Evolutionary conservation across 176 grass and related monocot species (phyloP), one percentile per base, ranked within the genome.

Genomic region (Canna indica): DNA sequence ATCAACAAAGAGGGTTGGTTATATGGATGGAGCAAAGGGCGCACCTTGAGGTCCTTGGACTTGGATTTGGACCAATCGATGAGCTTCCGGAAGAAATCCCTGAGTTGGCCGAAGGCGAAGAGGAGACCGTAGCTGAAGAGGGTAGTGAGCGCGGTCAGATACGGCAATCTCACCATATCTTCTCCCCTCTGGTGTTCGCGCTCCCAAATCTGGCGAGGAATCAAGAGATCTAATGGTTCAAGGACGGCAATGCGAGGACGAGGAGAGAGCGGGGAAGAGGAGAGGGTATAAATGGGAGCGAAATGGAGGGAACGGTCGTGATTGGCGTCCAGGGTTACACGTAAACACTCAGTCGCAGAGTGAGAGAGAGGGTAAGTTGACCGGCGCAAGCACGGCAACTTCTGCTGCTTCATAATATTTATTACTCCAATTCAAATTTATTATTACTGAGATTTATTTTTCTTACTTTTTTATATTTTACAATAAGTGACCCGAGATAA

Each of bases 51-150:
- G 47, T 50, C 47, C 47, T 50, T 50, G 47, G 47, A 50, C 47
- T 63, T 63, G 59, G 59, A 63, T 34, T 14, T 36, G 29, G 61
- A 36, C 61, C 32, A 36, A 36, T 64, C 32, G 32, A 64, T 64
- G 32, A 64, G 61, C 31, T 64, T 35, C 61, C 61, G 29, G 61
- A 64, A 64, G 61, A 64, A 64, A 64, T 64, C 61, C 61, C 61
- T 20, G 31, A 64, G 61, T 13, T 35, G 61, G 4, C 61, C 61
- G 16, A 64, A 64, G 32, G 61, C 61, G 61, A 64, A 64, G 30
- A 64, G 61, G 61, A 64, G 61, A 31, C 31, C 31, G 61, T 64
- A 64, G 61, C 61, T 64, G 61, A 64, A 64, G 32, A 36, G 61
- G 61, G 61, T 64, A 1, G 61, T 64, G 16, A 64, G 31, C 16